These are phyloP conservation scores for Russula griseocarnosa DNA, from an alignment of 768 basidiomycete species.

Conservation along the genomic window DNA sequence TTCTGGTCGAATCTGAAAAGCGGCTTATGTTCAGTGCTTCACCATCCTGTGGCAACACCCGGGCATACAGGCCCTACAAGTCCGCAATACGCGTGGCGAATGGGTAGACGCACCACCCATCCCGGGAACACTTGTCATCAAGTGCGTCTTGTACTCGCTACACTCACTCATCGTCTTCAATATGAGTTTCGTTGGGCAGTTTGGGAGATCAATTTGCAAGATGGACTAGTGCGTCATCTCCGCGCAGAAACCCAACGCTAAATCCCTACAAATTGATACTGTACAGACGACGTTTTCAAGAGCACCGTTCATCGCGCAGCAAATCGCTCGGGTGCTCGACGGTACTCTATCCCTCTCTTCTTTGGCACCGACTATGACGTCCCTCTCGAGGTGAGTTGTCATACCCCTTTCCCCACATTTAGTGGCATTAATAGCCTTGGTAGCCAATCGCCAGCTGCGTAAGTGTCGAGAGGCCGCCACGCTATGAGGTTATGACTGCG, in stretches of 20 bases:
- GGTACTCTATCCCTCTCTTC: constrained; percentile 88
- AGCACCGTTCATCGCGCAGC: constrained; percentile 86
- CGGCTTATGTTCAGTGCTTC: constrained; percentile 55
- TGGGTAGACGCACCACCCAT: constrained; percentile 85
- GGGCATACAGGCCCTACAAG: constrained; percentile 70
- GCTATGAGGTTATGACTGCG: constrained; percentile 73
- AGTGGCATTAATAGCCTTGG: not conserved
- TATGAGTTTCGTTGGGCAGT: constrained; percentile 34
- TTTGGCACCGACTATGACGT: constrained; percentile 89
- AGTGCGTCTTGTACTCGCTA: constrained; percentile 44
- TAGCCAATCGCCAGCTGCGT: constrained; percentile 40
- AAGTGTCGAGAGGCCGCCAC: constrained; percentile 51
- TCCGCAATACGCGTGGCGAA: constrained; percentile 66
- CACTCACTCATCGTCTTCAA: constrained; percentile 27
- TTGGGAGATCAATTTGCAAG: constrained; percentile 85
- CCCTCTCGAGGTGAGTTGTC: constrained; percentile 56
- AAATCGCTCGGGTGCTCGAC: constrained; percentile 61
- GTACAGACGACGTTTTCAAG: constrained; percentile 79
- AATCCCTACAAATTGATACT: not conserved
- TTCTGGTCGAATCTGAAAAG: not conserved
- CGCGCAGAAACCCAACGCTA: not conserved
- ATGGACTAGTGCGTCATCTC: constrained; percentile 70
- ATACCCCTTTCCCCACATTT: not conserved
- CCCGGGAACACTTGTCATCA: constrained; percentile 78
- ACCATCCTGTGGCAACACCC: constrained; percentile 84